These are phyloP conservation scores for Fusarium tjaetaba DNA, from an alignment of 2,329 filamentous ascomycete species.

Conservation along the genomic window DNA sequence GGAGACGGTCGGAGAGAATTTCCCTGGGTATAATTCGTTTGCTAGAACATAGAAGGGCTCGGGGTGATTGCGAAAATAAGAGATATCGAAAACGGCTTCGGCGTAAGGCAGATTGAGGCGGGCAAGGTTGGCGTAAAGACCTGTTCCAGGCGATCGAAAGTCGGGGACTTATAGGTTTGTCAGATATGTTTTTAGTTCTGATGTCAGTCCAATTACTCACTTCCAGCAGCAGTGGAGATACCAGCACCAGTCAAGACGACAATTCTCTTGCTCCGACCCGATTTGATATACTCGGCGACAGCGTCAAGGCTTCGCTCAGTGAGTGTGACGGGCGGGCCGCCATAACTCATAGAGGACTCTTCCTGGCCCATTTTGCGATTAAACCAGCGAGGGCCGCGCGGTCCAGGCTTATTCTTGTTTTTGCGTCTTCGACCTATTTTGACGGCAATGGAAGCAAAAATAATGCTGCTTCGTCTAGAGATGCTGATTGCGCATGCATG, in stretches of 20 bases:
- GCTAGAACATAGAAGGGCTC: constrained; percentile 92
- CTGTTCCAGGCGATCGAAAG: constrained; percentile 92
- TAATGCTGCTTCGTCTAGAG: not conserved
- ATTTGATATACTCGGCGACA: constrained; percentile 82
- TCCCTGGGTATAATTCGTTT: constrained; percentile 90
- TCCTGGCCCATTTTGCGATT: constrained; percentile 84
- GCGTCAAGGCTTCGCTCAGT: constrained; percentile 74
- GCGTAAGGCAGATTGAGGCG: constrained; percentile 86
- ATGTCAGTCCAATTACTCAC: constrained; percentile 48
- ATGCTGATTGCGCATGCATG: constrained; percentile 25
- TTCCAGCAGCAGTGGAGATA: constrained; percentile 79
- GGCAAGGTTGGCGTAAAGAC: constrained; percentile 91
- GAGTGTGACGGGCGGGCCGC: constrained; percentile 71
- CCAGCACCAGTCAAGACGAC: constrained; percentile 93
- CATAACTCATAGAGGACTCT: constrained; percentile 74
- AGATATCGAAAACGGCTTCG: constrained; percentile 94
- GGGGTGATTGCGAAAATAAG: constrained; percentile 85
- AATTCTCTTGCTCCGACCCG: constrained; percentile 73
- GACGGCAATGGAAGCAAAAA: constrained; percentile 31
- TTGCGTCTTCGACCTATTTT: constrained; percentile 54
- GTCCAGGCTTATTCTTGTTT: constrained; percentile 48
- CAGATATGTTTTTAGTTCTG: not conserved
- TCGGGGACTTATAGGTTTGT: constrained; percentile 75
- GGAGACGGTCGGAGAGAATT: constrained; percentile 86
- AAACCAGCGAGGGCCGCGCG: constrained; percentile 47